A percentile compares a stretch with the other conserved stretches of the same genome.
These are phyloP conservation scores for Oryza coarctata DNA, from an alignment of 176 grass and related monocot species.

Conservation along the genomic window DNA sequence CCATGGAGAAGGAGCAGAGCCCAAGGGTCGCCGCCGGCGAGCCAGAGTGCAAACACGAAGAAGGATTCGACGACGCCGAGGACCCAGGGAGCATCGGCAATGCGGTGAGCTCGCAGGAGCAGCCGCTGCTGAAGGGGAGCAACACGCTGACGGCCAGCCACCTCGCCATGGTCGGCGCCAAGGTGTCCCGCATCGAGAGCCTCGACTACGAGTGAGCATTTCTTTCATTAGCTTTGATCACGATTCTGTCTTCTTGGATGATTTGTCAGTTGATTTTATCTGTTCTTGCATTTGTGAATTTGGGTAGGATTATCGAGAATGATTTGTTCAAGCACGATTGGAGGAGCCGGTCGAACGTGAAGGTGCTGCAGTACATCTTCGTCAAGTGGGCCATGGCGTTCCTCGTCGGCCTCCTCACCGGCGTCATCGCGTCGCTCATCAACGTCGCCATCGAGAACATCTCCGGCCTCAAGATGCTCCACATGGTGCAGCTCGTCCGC, in stretches of 20 bases:
- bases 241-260: too few relatives aligned
- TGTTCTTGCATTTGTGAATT: background rate
- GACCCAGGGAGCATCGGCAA: constrained; percentile 10
- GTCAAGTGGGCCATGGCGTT: constrained; percentile 89
- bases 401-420: constrained; percentile 86
- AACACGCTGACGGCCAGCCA: constrained; percentile 67
- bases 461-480: constrained; percentile 83
- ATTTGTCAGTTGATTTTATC: background rate
- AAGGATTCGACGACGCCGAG: background rate
- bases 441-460: constrained; percentile 99
- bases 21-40: too few relatives aligned
- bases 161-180: constrained; percentile 86
- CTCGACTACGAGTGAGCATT: constrained; percentile 90
- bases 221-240: too few relatives aligned
- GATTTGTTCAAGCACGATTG: constrained; percentile 98
- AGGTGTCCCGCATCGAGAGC: constrained; percentile 97
- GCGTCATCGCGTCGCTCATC: constrained; percentile 79
- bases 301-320: constrained; percentile 84
- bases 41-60: constrained; percentile 19
- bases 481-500: constrained; percentile 63
- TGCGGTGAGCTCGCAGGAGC: constrained; percentile 36
- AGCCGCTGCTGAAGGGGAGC: constrained; percentile 74
- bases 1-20: constrained; percentile 48
- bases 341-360: constrained; percentile 76
- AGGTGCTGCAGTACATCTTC: constrained; percentile 90